Percentiles rank a stretch among this genome's conserved stretches.
Conservation (phyloP, 169 alveolate species). For the Eimeria sp. region DNA sequence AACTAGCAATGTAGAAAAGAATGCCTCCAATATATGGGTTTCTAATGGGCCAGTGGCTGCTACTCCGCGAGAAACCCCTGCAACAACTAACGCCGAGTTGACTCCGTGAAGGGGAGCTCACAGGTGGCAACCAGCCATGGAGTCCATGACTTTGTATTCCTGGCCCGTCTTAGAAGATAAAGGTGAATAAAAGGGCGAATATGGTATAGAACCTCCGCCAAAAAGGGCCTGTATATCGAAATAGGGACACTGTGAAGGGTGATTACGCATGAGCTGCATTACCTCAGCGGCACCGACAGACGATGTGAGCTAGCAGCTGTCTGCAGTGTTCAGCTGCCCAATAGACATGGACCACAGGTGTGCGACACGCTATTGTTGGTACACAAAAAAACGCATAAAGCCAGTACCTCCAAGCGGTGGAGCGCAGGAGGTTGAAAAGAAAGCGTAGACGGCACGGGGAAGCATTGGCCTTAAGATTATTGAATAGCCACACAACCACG, state of each 20-base stretch:
- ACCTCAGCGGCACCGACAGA: not conserved
- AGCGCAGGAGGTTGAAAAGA: not conserved
- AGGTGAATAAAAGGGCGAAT: slow-evolving; percentile 68
- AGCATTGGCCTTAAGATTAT: slow-evolving; percentile 21
- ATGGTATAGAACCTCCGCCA: slow-evolving; percentile 57
- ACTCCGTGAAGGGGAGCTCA: not conserved
- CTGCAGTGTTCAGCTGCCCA: not conserved
- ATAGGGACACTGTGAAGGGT: not conserved
- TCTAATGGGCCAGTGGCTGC: not conserved
- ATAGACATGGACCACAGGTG: not conserved
- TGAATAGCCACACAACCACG: slow-evolving; percentile 38
- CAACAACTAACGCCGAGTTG: not conserved
- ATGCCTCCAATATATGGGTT: not conserved
- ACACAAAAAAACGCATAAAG: not conserved
- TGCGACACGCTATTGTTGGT: not conserved
- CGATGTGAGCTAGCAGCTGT: not conserved
- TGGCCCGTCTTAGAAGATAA: slow-evolving; percentile 66
- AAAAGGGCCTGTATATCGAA: slow-evolving; percentile 17
- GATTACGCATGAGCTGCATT: not conserved
- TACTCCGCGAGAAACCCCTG: not conserved
- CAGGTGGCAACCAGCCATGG: slow-evolving; percentile 68
- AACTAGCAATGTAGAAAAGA: not conserved
- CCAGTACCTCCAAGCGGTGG: slow-evolving; percentile 66
- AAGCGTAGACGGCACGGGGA: slow-evolving; percentile 18
- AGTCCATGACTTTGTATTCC: slow-evolving; percentile 61